These are phyloP conservation scores for Lasiodiplodia sp. DNA, from an alignment of 2,329 filamentous ascomycete species.

Conservation along the genomic window DNA sequence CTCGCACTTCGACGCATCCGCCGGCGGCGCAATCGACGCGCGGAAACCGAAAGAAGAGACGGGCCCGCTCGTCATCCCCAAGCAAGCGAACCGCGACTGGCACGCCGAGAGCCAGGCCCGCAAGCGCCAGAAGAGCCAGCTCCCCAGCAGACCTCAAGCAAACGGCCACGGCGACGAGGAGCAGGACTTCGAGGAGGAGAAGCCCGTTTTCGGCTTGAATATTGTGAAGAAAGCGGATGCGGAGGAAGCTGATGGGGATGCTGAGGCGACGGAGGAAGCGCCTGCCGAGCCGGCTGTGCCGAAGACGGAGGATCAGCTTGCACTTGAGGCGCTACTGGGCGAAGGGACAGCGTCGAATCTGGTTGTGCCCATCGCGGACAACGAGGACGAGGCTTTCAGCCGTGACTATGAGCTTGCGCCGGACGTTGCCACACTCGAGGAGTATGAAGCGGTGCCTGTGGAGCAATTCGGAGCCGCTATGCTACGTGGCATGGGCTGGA, in stretches of 20 bases:
- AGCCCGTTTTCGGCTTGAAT: slow-evolving; percentile 62
- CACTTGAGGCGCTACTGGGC: slow-evolving; percentile 55
- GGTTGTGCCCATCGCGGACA: slow-evolving; percentile 51
- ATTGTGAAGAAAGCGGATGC: slow-evolving; percentile 49
- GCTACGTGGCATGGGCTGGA: slow-evolving; percentile 94
- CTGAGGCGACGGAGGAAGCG: slow-evolving; percentile 35
- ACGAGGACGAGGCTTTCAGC: slow-evolving; percentile 73
- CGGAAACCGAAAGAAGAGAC: slow-evolving; percentile 44
- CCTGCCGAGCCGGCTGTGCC: slow-evolving; percentile 32
- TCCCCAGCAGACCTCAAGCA: slow-evolving; percentile 61
- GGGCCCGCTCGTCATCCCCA: slow-evolving; percentile 64
- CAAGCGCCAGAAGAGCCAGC: slow-evolving; percentile 61
- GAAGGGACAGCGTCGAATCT: slow-evolving; percentile 45
- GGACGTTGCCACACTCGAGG: slow-evolving; percentile 76
- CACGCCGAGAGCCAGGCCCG: slow-evolving; percentile 55
- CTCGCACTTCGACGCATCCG: slow-evolving; percentile 61
- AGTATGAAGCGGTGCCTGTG: slow-evolving; percentile 88
- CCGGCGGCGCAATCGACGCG: slow-evolving; percentile 56
- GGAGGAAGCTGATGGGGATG: slow-evolving; percentile 36
- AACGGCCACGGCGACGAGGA: slow-evolving; percentile 43
- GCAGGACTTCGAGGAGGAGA: slow-evolving; percentile 49
- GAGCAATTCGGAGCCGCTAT: slow-evolving; percentile 94
- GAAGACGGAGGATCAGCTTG: slow-evolving; percentile 65
- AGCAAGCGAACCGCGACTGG: slow-evolving; percentile 69
- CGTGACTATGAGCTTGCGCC: slow-evolving; percentile 76